Conservation (phyloP, 202 grass and related monocot species). For the Setaria italica region DNA sequence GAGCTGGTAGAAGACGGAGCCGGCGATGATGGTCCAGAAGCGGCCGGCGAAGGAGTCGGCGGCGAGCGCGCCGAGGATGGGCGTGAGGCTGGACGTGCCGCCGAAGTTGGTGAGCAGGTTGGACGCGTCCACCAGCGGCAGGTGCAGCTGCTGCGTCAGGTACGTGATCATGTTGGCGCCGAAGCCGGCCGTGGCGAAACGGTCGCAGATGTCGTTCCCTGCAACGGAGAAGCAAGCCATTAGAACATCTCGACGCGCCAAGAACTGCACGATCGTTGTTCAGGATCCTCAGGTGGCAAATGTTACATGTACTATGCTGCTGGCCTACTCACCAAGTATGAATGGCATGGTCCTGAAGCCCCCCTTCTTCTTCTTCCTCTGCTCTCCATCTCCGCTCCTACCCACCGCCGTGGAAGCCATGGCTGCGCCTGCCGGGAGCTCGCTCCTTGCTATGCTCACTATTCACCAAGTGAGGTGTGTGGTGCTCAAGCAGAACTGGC, state of each 20-base stretch:
- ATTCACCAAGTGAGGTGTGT: not conserved
- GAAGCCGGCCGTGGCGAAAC: slow-evolving; percentile 64
- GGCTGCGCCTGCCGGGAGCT: not conserved
- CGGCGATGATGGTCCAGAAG: slow-evolving; percentile 71
- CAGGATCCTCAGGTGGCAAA: not conserved
- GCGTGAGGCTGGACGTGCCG: slow-evolving; percentile 69
- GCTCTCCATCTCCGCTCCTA: slow-evolving; percentile 27
- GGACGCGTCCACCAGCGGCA: slow-evolving; percentile 69
- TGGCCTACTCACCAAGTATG: slow-evolving; percentile 42
- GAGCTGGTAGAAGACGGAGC: slow-evolving; percentile 69
- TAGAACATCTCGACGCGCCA: not conserved
- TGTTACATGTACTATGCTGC: not conserved
- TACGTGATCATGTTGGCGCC: slow-evolving; percentile 75
- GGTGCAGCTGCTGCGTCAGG: slow-evolving; percentile 66
- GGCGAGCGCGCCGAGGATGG: slow-evolving; percentile 60
- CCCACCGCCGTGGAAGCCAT: not conserved
- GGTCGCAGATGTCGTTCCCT: slow-evolving; percentile 72
- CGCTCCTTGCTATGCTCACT: not conserved
- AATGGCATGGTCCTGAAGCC: slow-evolving; percentile 57
- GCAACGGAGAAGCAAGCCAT: not conserved
- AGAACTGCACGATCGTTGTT: not conserved
- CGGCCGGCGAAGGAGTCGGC: slow-evolving; percentile 75
- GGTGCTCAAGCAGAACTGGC: not conserved
- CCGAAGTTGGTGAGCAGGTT: slow-evolving; percentile 69
- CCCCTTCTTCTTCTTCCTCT: slow-evolving; percentile 34